Percentiles rank a stretch among this genome's conserved stretches.
These are phyloP conservation scores for Cutaneotrichosporon sp. DNA, from an alignment of 1,284 basidiomycete species.

Conservation along the genomic window DNA sequence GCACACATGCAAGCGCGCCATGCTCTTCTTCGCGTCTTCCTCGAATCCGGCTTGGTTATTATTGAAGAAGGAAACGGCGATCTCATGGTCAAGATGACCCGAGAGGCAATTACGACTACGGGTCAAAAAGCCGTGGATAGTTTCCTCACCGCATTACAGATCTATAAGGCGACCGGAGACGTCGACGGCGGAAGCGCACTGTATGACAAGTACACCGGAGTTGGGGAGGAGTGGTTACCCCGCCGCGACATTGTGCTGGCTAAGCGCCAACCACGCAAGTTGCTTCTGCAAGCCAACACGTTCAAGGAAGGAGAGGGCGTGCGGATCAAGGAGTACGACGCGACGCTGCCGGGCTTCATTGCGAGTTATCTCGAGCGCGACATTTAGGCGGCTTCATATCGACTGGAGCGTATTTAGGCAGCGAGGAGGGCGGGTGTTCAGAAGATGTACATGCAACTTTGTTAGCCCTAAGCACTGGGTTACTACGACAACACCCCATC, in stretches of 20 bases:
- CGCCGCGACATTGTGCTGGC: slow-evolving; percentile 22
- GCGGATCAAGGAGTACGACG: slow-evolving; percentile 22
- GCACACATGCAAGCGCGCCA: slow-evolving; percentile 72
- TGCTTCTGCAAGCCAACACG: slow-evolving; percentile 29
- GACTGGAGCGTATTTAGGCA: too few species aligned
- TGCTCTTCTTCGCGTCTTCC: slow-evolving; percentile 23
- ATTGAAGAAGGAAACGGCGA: slow-evolving; percentile 22
- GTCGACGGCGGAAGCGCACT: slow-evolving; percentile 18
- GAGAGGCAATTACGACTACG: slow-evolving; percentile 17
- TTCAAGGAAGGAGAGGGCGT: slow-evolving; percentile 20
- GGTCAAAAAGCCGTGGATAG: slow-evolving; percentile 22
- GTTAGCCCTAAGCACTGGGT: too few species aligned
- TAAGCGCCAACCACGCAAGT: slow-evolving; percentile 26
- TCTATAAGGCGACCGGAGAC: slow-evolving; percentile 27
- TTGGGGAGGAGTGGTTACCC: slow-evolving; percentile 21
- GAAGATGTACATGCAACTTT: slow-evolving; percentile 9
- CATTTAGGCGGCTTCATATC: too few species aligned
- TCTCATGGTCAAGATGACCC: slow-evolving; percentile 20
- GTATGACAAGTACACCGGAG: slow-evolving; percentile 18
- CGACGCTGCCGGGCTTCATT: slow-evolving; percentile 22
- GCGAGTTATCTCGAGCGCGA: slow-evolving; percentile 23
- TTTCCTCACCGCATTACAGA: slow-evolving; percentile 25
- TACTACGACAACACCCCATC: too few species aligned
- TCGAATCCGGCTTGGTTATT: slow-evolving; percentile 18
- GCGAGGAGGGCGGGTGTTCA: background rate